These are phyloP conservation scores for Grammothele lineata DNA, from an alignment of 768 basidiomycete genomes.

Conservation along the genomic window DNA sequence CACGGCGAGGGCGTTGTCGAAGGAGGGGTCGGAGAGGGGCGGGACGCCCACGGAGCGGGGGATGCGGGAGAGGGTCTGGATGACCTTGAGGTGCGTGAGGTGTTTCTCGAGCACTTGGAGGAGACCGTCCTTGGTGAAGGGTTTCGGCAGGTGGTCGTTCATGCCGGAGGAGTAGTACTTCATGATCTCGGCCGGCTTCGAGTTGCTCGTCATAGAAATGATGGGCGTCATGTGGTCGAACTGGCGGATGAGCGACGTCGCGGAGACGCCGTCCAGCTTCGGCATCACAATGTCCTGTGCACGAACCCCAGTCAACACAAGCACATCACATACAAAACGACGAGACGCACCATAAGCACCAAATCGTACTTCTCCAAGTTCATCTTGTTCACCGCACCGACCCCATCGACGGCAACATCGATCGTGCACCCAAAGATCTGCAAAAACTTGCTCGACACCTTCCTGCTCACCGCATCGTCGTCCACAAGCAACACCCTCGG, in stretches of 20 bases:
- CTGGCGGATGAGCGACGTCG: conserved; percentile 89
- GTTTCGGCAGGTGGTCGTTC: conserved; percentile 96
- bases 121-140: conserved; percentile 92
- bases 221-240: conserved; percentile 96
- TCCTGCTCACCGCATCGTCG: conserved; percentile 89
- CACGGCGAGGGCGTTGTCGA: conserved; percentile 52
- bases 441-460: conserved; percentile 87
- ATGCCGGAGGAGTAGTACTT: conserved; percentile 88
- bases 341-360: conserved; percentile 77
- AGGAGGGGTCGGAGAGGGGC: conserved; percentile 47
- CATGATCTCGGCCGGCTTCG: conserved; percentile 89
- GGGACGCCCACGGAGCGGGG: conserved; percentile 68
- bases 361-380: conserved; percentile 94
- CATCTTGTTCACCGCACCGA: conserved; percentile 93
- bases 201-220: conserved; percentile 97
- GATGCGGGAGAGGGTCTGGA: conserved; percentile 69
- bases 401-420: conserved; percentile 92
- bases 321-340: not conserved
- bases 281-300: conserved; percentile 92
- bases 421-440: conserved; percentile 94
- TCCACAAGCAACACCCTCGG: conserved; percentile 92
- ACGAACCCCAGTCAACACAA: not conserved
- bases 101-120: conserved; percentile 95
- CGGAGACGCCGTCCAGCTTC: conserved; percentile 81
- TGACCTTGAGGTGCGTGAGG: conserved; percentile 79